Base-by-base conservation (phyloP, 148 eudicot species). In the Rhododendron kiyosumense region DNA sequence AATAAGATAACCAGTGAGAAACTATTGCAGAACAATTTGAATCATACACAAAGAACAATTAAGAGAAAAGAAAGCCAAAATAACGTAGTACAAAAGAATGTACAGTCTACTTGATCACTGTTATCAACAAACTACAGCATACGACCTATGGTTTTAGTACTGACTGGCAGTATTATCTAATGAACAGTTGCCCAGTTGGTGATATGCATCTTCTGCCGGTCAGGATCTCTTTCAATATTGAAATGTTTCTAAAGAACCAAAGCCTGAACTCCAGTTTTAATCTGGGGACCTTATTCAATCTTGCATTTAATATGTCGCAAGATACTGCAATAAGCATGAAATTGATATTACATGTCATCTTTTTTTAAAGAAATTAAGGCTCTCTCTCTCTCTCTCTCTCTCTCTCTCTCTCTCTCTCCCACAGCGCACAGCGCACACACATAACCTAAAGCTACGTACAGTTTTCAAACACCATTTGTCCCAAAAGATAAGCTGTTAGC, bases 1-100 rank as follows among this genome's bases (percentile, higher is more conserved):
- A 84, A 43, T 34, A 87, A 84, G 28, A 76, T 38, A 61, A 13
- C 41, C 22, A 38, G 57, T 67, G 48, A 48, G 57, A 43, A 86
- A 71, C 69, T 63, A 59, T 57, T 36, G 73, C 76, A n/a, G 41
- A 41, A 41, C 48, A 57, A 69, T 65, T 81, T 8, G 48, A 45
- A 81, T 36, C 24, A 48, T 15, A 48, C 20, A 3, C 34, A 24
- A 57, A 78, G 81, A 78, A 49, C 13, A 49, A 46, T 48, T 22
- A 28, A 78, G 81, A 78, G 81, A 78, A 28, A 79, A 30, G 18
- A 18, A 79, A 30, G 52, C 59, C 61, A 15, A 17, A n/a, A 26
- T 52, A 52, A 52, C 26, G 22, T 28, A 52, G 71, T 30, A n/a
- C 2, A 65, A 18, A 75, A 75, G 3, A 32, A 75, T 36, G 24